Percentiles rank a stretch among this genome's conserved stretches.
These are phyloP conservation scores for Sphagnum contortum DNA, from an alignment of 225 moss, liverwort and hornwort species.

Conservation along the genomic window DNA sequence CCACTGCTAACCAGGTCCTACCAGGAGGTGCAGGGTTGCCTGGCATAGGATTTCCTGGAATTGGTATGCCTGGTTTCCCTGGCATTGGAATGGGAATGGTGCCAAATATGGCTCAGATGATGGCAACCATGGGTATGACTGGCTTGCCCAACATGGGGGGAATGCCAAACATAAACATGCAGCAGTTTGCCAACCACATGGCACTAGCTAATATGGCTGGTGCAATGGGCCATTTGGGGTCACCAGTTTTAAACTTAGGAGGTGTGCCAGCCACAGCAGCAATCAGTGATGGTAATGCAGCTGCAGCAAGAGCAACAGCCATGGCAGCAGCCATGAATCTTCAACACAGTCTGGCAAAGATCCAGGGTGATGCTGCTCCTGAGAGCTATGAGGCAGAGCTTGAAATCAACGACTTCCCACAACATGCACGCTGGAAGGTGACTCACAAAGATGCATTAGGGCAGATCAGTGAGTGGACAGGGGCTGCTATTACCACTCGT, in stretches of 20 bases:
- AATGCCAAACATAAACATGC: slow-evolving; percentile 35
- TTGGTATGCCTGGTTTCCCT: slow-evolving; percentile 30
- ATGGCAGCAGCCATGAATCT: slow-evolving; percentile 96
- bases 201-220: slow-evolving; percentile 68
- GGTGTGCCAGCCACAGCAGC: slow-evolving; percentile 42
- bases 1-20: slow-evolving; percentile 72
- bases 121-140: slow-evolving; percentile 57
- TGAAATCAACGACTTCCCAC: slow-evolving; percentile 97
- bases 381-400: slow-evolving; percentile 97
- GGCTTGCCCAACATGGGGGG: slow-evolving; percentile 45
- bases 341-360: slow-evolving; percentile 92
- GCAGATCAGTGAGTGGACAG: slow-evolving; percentile 99
- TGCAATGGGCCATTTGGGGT: slow-evolving; percentile 64
- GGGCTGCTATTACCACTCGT: slow-evolving; percentile 93
- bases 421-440: slow-evolving; percentile 99
- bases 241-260: slow-evolving; percentile 58
- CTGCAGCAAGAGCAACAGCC: slow-evolving; percentile 78
- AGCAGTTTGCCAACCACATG: slow-evolving; percentile 51
- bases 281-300: slow-evolving; percentile 62
- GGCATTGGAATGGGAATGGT: slow-evolving; percentile 44
- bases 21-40: slow-evolving; percentile 55
- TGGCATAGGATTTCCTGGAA: slow-evolving; percentile 30
- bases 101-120: slow-evolving; percentile 58
- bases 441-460: slow-evolving; percentile 97
- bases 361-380: slow-evolving; percentile 94